Percentiles rank a stretch among this genome's conserved stretches.
These are phyloP conservation scores for Cryphonectria japonica DNA, from an alignment of 2,329 filamentous ascomycete species.

Conservation along the genomic window DNA sequence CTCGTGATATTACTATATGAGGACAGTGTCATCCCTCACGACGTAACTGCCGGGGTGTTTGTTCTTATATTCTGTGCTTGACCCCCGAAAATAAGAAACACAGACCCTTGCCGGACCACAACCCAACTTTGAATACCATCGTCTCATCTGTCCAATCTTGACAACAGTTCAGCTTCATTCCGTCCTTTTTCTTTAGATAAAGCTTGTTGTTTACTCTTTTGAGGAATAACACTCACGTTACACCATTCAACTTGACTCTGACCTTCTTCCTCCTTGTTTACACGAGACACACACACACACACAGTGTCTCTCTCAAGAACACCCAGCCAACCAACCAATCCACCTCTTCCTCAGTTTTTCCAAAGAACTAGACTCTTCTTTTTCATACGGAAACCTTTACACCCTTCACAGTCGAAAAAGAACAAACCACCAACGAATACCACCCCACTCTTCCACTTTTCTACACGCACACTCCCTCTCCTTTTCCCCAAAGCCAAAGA, in stretches of 20 bases:
- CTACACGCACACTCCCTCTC: too few relatives aligned
- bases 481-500: too few relatives aligned
- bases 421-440: too few relatives aligned
- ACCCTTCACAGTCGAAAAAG: not conserved
- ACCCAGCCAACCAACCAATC: not conserved
- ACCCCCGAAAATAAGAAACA: not conserved
- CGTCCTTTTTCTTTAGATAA: too few relatives aligned
- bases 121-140: not conserved
- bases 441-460: too few relatives aligned
- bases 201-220: not conserved
- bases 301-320: not conserved
- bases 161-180: not conserved
- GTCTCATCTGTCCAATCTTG: not conserved
- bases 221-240: not conserved
- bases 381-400: too few relatives aligned
- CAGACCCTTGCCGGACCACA: not conserved
- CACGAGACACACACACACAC: not conserved
- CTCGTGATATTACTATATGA: not conserved
- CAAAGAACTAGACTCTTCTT: not conserved
- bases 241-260: not conserved
- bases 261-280: not conserved
- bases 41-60: not conserved
- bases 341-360: not conserved
- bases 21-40: not conserved
- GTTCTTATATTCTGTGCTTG: not conserved